These are phyloP conservation scores for Daldinia childiae DNA, from an alignment of 495 filamentous ascomycete species.

Conservation along the genomic window DNA sequence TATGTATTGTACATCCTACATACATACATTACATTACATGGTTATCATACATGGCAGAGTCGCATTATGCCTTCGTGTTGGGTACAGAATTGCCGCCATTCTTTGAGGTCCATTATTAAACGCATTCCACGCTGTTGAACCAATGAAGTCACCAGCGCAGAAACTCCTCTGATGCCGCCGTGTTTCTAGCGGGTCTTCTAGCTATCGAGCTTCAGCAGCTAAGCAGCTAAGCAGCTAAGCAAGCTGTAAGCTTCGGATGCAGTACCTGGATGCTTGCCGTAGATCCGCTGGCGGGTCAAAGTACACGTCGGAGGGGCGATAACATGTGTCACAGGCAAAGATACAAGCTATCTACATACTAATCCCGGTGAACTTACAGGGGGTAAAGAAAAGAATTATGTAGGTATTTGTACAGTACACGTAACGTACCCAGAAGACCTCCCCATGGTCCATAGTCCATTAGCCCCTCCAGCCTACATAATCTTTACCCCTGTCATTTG, in stretches of 20 bases:
- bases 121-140: constrained; percentile 33
- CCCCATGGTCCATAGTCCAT: neutral
- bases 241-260: constrained; percentile 8
- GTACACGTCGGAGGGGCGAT: constrained; percentile 22
- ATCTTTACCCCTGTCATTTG: constrained; percentile 34
- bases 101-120: constrained; percentile 31
- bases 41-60: constrained; percentile 12
- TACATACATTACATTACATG: no score
- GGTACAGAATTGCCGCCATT: constrained; percentile 27
- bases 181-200: constrained; percentile 14
- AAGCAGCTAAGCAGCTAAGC: neutral
- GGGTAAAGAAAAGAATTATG: neutral
- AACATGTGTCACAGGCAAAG: constrained; percentile 17
- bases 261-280: constrained; percentile 30
- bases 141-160: constrained; percentile 34
- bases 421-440: neutral
- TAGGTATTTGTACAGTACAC: neutral
- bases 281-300: constrained; percentile 25
- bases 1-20: neutral
- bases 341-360: neutral
- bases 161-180: constrained; percentile 17
- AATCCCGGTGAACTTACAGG: neutral
- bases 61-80: constrained; percentile 31
- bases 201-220: constrained; percentile 17
- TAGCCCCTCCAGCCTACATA: constrained; percentile 5